Percentiles rank a stretch among this genome's conserved stretches.
phyloP scores from a whole-genome alignment of 768 basidiomycete species.

The Mrakia gelida region DNA sequence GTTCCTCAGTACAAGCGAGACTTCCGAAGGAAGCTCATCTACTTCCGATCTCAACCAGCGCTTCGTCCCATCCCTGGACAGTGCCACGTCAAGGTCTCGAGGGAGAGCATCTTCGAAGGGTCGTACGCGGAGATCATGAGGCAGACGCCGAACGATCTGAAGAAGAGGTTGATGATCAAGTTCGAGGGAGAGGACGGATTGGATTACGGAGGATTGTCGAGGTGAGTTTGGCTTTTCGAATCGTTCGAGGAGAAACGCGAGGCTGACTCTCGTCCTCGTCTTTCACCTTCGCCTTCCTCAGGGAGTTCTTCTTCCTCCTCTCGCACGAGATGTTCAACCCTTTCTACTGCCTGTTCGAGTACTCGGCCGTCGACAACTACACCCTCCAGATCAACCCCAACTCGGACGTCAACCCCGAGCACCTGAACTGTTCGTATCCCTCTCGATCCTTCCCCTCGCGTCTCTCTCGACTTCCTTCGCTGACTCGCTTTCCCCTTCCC shows the following conservation, averaged over 20 bases:
- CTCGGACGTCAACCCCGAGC: conserved; percentile 96
- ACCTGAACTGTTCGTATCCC: conserved; percentile 64
- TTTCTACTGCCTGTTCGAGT: conserved; percentile 99
- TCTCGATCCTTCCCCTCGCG: not conserved
- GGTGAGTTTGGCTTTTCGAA: conserved; percentile 53
- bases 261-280: not conserved
- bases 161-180: conserved; percentile 99
- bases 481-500: not conserved
- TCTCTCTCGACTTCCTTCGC: not conserved
- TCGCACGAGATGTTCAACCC: conserved; percentile 99
- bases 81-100: conserved; percentile 96
- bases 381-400: conserved; percentile 99
- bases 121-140: conserved; percentile 99
- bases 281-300: conserved; percentile 43
- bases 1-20: conserved; percentile 99
- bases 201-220: conserved; percentile 95
- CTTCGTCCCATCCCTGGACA: conserved; percentile 98
- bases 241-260: not conserved
- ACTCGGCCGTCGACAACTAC: conserved; percentile 99
- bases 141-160: conserved; percentile 94
- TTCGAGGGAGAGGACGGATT: conserved; percentile 98
- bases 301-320: conserved; percentile 99
- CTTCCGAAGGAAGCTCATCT: conserved; percentile 97
- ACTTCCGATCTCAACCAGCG: conserved; percentile 97
- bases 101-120: conserved; percentile 98